Evolutionary conservation across 192 early-diverging fungal species (phyloP), one percentile per base, ranked within the genome.

Genomic region (Entomortierella lignicola): DNA sequence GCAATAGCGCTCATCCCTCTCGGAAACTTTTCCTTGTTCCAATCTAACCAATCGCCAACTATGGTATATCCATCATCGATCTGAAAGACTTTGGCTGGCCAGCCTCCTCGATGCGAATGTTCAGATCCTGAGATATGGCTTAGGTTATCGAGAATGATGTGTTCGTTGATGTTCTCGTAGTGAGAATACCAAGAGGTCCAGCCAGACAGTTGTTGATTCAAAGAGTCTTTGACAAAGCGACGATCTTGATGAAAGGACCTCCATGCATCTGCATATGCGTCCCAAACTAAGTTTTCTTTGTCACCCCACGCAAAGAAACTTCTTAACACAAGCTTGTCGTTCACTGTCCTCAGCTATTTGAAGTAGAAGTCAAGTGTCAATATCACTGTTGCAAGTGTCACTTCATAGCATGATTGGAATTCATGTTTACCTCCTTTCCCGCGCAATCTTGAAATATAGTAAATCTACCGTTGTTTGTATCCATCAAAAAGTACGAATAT

Each of bases 171-270:
- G 60, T 82, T 81, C 13, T 72, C 86, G 43, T 87, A 87, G 21
- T 87, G 83, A n/a, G 68, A 66, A 26, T 87, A 87, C 85, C 86
- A 87, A 18, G 82, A 84, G 8, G 86, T 87, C 82, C 84, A 87
- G 11, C 86, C 86, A 8, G 71, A 74, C 15, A 83, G 71, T 54
- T 85, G 83, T 10, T 69, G 50, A 12, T 66, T 21, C 4, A 61
- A 41, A 1, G 65, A 65, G 64, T 27, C 25, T 5, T 37, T 51
- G 23, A 68, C 57, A 54, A 32, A 34, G 1, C 72, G 72, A 12
- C 82, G 64, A 42, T 80, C 61, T 15, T 61, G 41, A 17, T 66
- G 63, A 21, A 48, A 27, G 17, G 69, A 44, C 10, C 21, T 32
- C 77, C 68, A 71, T 21, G 43, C 53, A 5, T 54, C 21, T 20